Conservation (phyloP, 1,139 yeast species). For the Ashbya aceris region DNA sequence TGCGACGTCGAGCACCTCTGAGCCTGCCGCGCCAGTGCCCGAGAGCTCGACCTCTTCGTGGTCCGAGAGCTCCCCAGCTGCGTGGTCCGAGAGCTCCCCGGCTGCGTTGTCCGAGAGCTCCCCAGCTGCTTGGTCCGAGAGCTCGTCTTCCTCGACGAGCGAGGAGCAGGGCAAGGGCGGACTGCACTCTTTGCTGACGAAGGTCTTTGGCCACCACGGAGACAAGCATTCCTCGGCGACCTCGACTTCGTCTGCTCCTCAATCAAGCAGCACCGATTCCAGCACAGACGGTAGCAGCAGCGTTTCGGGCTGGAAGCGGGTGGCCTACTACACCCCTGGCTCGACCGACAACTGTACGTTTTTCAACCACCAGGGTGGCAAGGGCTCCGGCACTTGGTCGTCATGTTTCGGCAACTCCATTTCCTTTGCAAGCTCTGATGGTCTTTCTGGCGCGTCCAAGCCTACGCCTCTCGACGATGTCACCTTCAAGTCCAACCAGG, state of each 20-base stretch:
- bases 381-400: conserved; percentile 80
- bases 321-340: conserved; percentile 62
- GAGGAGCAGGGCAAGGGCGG: conserved; percentile 8
- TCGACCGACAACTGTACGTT: conserved; percentile 64
- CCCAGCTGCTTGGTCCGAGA: conserved; percentile 7
- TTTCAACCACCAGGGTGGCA: conserved; percentile 73
- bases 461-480: conserved; percentile 56
- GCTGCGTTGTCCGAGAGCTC: conserved; percentile 21
- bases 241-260: conserved; percentile 22
- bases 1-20: conserved; percentile 12
- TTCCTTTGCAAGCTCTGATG: conserved; percentile 70
- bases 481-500: conserved; percentile 62
- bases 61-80: conserved; percentile 17
- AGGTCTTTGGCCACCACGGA: conserved; percentile 10
- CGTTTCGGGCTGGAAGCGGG: conserved; percentile 62
- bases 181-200: conserved; percentile 11
- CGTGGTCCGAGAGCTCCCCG: conserved; percentile 16
- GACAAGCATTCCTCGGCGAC: conserved; percentile 8
- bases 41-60: conserved; percentile 11
- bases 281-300: conserved; percentile 31
- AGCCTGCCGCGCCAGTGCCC: conserved; percentile 7
- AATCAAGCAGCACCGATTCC: conserved; percentile 29
- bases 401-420: conserved; percentile 80
- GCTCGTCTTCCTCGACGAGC: conserved; percentile 2
- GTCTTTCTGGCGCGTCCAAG: conserved; percentile 52